phyloP scores from a whole-genome alignment of 2,329 filamentous ascomycete species.

The Beauveria asiatica region DNA sequence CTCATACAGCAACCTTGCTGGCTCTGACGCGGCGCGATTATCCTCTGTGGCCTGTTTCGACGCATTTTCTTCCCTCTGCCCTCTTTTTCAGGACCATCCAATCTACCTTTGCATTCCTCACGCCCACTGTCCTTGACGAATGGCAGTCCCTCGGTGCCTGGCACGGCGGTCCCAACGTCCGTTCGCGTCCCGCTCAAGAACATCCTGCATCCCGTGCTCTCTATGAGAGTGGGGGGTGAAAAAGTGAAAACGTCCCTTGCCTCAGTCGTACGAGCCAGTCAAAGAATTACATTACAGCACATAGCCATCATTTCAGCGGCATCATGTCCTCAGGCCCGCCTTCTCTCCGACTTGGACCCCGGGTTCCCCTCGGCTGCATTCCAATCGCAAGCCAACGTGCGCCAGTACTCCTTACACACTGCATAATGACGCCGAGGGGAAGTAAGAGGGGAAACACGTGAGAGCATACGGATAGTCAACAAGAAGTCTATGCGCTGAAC shows the following conservation, averaged over 20 bases:
- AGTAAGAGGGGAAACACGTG: too few relatives aligned
- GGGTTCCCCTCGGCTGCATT: background rate
- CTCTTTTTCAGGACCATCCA: background rate
- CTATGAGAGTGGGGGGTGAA: background rate
- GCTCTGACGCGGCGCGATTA: background rate
- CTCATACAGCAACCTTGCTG: background rate
- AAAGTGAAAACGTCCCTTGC: background rate
- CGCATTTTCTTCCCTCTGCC: background rate
- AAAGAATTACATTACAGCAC: too few relatives aligned
- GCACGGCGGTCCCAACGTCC: background rate
- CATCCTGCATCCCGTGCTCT: background rate
- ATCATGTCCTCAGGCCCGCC: background rate
- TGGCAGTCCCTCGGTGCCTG: background rate
- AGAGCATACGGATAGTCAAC: too few relatives aligned
- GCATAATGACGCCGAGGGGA: too few relatives aligned
- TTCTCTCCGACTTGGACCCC: background rate
- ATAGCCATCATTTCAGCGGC: background rate
- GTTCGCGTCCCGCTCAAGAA: background rate
- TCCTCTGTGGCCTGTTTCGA: background rate
- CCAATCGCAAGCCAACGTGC: background rate
- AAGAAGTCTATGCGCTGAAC: background rate
- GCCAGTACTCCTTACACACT: background rate
- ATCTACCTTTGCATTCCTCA: slow-evolving; percentile 1
- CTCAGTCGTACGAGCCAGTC: background rate
- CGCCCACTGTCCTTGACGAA: background rate